Conservation (phyloP, 306 rosid genomes). For the Canavalia gladiata region DNA sequence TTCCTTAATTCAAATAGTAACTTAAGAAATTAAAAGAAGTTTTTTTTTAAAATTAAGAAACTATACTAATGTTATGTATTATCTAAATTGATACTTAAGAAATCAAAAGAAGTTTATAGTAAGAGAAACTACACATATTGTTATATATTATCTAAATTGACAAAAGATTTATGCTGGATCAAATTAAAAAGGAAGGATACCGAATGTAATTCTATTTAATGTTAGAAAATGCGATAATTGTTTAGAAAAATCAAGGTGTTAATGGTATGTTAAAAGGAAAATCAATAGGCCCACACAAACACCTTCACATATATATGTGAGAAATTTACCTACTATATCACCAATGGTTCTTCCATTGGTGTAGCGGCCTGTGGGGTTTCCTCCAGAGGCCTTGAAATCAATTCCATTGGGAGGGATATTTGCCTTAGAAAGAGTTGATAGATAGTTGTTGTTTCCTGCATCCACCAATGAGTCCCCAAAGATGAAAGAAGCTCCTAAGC, state of each 20-base stretch:
- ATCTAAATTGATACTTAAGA: too few relatives aligned
- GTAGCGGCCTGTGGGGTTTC: constrained; percentile 88
- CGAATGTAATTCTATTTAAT: background rate
- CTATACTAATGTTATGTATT: too few relatives aligned
- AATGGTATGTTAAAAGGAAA: background rate
- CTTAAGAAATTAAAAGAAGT: background rate
- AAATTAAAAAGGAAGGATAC: too few relatives aligned
- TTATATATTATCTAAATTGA: too few relatives aligned
- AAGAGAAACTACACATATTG: too few relatives aligned
- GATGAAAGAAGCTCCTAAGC: constrained; percentile 82
- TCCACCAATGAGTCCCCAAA: constrained; percentile 97
- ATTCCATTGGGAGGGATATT: constrained; percentile 86
- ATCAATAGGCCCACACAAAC: background rate
- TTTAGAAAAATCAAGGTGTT: background rate
- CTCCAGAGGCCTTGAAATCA: constrained; percentile 78
- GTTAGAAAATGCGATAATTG: too few relatives aligned
- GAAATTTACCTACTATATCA: constrained; percentile 74
- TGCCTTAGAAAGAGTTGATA: constrained; percentile 84
- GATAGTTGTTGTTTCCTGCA: constrained; percentile 89
- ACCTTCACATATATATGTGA: background rate
- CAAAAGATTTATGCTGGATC: too few relatives aligned
- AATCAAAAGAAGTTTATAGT: too few relatives aligned
- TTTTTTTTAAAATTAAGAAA: too few relatives aligned
- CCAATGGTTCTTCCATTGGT: constrained; percentile 98
- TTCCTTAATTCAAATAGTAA: background rate